Evolutionary conservation across 2,329 filamentous ascomycete genomes (phyloP), one percentile per base, ranked within the genome.

Genomic region (Diplodia intermedia): DNA sequence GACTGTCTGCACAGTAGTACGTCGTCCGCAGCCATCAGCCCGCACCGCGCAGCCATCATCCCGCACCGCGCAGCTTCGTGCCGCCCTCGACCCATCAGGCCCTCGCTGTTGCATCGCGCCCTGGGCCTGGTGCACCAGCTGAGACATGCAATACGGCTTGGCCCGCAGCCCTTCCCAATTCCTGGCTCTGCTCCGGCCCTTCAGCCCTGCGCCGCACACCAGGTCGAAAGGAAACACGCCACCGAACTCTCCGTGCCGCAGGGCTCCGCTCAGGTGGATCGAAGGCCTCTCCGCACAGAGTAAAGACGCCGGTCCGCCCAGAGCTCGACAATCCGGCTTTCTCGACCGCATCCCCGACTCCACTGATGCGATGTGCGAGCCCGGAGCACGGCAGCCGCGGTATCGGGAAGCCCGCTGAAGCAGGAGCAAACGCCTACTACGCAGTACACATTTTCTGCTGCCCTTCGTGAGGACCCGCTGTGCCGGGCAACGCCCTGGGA

Each of bases 181-280:
- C 12, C 23, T n/a, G 9, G 3, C 15, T 23, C 18, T 52, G 2
- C 60, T 62, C 43, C 43, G 60, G 18, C 43, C 7, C 43, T 12
- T 52, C 60, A 62, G 60, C 60, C 60, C 60, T 62, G 60, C 20
- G 33, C 55, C 23, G 38, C 55, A 18, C 23, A 5, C 14, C 8
- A 11, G 9, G 12, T 38, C 8, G 18, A 23, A 56, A 38, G 20
- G n/a, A 15, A 36, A 23, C 36, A 33, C 15, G 7, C 29, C n/a
- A 36, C 15, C 18, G 38, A 40, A 31, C 1, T 20, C 36, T 7
- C 14, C 5, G 36, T 60, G 31, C 38, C 55, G 36, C 55, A 60
- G 5, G 3, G 53, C 31, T 23, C 53, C 53, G 23, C 23, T 23
- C 4, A 4, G 29, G 29, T 36, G 53, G 53, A 33, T 14, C 23